Evolutionary conservation across 495 filamentous ascomycete genomes (phyloP).

Genomic region (Podospora pseudoanserina): DNA sequence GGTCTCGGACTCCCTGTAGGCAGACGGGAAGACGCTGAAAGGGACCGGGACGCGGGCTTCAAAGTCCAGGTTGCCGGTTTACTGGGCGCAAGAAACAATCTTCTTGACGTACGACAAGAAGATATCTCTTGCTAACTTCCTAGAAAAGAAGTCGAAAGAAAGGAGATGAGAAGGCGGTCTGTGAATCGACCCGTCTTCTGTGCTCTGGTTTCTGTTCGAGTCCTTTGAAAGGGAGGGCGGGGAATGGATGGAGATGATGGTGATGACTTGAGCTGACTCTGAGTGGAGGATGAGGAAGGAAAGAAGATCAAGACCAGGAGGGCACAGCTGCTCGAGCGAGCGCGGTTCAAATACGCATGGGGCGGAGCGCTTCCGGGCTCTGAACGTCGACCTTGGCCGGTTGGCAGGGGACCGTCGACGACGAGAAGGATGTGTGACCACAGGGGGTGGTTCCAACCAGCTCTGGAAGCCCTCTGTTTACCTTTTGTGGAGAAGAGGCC

Average conservation of each 20-base stretch:
- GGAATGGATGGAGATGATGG: background rate
- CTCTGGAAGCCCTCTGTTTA: slow-evolving; percentile 8
- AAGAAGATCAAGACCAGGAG: slow-evolving; percentile 22
- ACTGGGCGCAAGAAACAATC: slow-evolving; percentile 57
- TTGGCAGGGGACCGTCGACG: slow-evolving; percentile 25
- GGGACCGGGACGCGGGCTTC: slow-evolving; percentile 98
- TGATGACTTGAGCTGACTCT: slow-evolving; percentile 5
- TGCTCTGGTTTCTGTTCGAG: slow-evolving; percentile 29
- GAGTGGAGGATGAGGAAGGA: slow-evolving; percentile 17
- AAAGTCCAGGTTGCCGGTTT: slow-evolving; percentile 99
- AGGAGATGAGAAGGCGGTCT: slow-evolving; percentile 35
- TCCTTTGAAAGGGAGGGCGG: slow-evolving; percentile 12
- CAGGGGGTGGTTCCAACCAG: background rate
- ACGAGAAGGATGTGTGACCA: slow-evolving; percentile 10
- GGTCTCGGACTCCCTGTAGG: slow-evolving; percentile 89
- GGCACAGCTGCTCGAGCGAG: slow-evolving; percentile 29
- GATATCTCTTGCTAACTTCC: slow-evolving; percentile 71
- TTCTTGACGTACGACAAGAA: slow-evolving; percentile 96
- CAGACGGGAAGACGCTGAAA: slow-evolving; percentile 99
- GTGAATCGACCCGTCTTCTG: slow-evolving; percentile 35
- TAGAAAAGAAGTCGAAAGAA: slow-evolving; percentile 51
- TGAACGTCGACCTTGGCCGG: slow-evolving; percentile 18
- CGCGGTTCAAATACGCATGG: slow-evolving; percentile 34
- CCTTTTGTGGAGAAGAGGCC: background rate
- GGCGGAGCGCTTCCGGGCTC: slow-evolving; percentile 24